phyloP scores from a whole-genome alignment of 768 basidiomycete genomes.

The Boletus coccyginus region DNA sequence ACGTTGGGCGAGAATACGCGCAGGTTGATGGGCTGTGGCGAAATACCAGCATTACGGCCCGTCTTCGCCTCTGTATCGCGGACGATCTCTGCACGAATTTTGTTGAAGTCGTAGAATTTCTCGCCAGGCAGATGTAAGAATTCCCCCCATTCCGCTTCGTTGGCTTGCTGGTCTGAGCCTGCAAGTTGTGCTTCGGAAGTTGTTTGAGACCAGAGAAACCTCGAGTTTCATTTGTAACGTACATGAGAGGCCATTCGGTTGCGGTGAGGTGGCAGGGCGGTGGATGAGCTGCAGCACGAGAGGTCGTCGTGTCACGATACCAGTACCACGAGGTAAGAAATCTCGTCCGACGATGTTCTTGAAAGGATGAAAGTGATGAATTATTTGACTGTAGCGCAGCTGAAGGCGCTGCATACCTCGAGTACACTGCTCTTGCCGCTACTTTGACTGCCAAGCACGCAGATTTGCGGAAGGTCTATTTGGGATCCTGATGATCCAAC shows the following conservation, averaged over 20 bases:
- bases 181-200: conserved; percentile 31
- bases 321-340: conserved; percentile 97
- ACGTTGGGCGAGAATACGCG: conserved; percentile 98
- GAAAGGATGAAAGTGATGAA: conserved; percentile 7
- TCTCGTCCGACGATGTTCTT: conserved; percentile 98
- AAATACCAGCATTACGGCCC: conserved; percentile 97
- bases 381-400: neutral
- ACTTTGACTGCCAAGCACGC: conserved; percentile 88
- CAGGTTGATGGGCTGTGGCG: conserved; percentile 94
- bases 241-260: conserved; percentile 45
- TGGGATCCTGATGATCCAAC: conserved; percentile 74
- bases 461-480: conserved; percentile 92
- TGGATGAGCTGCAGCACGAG: conserved; percentile 96
- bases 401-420: conserved; percentile 52
- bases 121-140: conserved; percentile 95
- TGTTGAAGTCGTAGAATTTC: conserved; percentile 97
- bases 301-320: conserved; percentile 97
- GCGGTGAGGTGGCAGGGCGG: conserved; percentile 53
- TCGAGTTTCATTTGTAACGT: conserved; percentile 21
- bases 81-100: conserved; percentile 95
- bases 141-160: conserved; percentile 97
- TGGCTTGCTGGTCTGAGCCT: conserved; percentile 69
- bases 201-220: neutral
- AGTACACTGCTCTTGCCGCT: conserved; percentile 93
- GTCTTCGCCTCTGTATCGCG: conserved; percentile 98